Evolutionary conservation across 2,329 filamentous ascomycete genomes (phyloP), one percentile per base, ranked within the genome.

Genomic region (Berkeleyomyces basicola): DNA sequence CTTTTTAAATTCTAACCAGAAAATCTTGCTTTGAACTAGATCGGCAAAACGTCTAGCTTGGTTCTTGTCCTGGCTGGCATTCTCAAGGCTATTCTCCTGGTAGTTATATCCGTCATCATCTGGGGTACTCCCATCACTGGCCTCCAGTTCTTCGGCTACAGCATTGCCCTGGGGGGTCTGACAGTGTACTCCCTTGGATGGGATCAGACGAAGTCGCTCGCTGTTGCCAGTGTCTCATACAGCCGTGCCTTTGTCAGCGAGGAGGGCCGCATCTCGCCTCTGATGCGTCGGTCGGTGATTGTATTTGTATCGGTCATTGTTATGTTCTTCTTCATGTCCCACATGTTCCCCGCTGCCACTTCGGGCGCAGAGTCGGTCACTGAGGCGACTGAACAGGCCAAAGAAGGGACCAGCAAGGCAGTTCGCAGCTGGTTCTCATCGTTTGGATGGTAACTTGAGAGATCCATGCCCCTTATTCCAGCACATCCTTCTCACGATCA

Each of bases 11-110:
- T 43, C 55, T 63, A 59, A 63, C 55, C 31, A 10, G 46, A 14
- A 5, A 58, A 5, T 31, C 23, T 31, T 7, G 55, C 49, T 11
- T 39, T 2, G 16, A 14, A 36, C 61, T 69, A 92, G 87, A 95
- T 95, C 69, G 88, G 89, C 71, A 90, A 88, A 75, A 95, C 89
- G 6, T 95, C 89, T 1, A 87, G 87, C 63, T 82, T 95, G 60
- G 88, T 91, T 69, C 86, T 95, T 75, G 90, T 88, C 42, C 82
- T 95, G 33, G 90, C 85, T 64, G 88, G 90, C 72, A 89, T 95
- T 67, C 82, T 93, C 70, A 95, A 95, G 75, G 88, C 90, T 73
- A 91, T 95, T 65, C 82, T 95, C 64, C 83, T 95, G 62, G 88
- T 95, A 67, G 77, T 81, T 65, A 80, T 83, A 64, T 90, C 87